Evolutionary conservation across 2,329 filamentous ascomycete species (phyloP).

Genomic region (Lasiodiplodia sp.): DNA sequence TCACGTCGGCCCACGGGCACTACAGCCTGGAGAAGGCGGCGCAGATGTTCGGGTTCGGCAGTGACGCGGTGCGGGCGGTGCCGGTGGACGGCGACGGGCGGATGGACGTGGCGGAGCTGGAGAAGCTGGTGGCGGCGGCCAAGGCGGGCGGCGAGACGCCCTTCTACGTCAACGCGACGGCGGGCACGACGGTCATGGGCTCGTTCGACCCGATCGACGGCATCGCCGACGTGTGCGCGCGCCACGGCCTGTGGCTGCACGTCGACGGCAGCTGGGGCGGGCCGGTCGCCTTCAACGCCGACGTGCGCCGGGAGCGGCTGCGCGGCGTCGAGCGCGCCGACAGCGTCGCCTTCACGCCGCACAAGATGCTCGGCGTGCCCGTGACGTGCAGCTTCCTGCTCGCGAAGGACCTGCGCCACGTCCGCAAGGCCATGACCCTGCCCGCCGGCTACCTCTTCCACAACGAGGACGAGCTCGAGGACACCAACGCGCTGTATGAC

Average conservation of each 20-base stretch:
- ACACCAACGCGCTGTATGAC: constrained; percentile 72
- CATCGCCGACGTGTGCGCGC: constrained; percentile 74
- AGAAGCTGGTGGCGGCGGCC: constrained; percentile 67
- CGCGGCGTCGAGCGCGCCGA: constrained; percentile 76
- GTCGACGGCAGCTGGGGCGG: constrained; percentile 94
- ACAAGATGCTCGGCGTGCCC: constrained; percentile 96
- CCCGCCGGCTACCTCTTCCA: constrained; percentile 77
- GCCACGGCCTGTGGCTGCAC: constrained; percentile 85
- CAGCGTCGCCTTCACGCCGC: constrained; percentile 87
- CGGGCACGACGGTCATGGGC: constrained; percentile 91
- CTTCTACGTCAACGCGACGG: constrained; percentile 94
- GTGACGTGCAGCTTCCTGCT: constrained; percentile 91
- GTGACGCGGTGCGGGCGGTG: constrained; percentile 73
- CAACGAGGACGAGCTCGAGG: constrained; percentile 45
- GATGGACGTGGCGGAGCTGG: constrained; percentile 73
- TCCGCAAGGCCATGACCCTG: constrained; percentile 85
- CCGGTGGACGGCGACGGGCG: constrained; percentile 75
- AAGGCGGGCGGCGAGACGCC: constrained; percentile 76
- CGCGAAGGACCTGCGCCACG: constrained; percentile 74
- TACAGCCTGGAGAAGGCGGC: constrained; percentile 95
- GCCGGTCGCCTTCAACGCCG: constrained; percentile 73
- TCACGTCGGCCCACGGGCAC: constrained; percentile 89
- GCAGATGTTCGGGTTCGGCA: constrained; percentile 86
- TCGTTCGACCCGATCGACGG: constrained; percentile 82
- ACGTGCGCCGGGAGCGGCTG: constrained; percentile 68